Evolutionary conservation across 225 moss, liverwort and hornwort genomes (phyloP).

Genomic region (Marchantia paleacea): DNA sequence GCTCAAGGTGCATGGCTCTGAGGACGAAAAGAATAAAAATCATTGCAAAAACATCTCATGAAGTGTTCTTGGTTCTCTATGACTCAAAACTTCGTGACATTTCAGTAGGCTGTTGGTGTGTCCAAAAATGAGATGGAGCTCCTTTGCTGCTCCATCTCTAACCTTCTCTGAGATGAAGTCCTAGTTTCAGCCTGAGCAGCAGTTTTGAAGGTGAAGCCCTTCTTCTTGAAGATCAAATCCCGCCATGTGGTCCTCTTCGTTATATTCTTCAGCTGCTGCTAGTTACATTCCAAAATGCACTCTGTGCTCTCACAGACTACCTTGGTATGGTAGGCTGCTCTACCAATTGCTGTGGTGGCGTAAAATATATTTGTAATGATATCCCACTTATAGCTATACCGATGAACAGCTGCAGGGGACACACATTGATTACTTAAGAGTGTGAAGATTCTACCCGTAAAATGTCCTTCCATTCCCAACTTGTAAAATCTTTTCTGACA

Average conservation of each 20-base stretch:
- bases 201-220: not conserved
- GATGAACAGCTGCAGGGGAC: slow-evolving; percentile 60
- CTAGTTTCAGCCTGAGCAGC: not conserved
- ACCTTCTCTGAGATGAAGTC: not conserved
- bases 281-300: not conserved
- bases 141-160: not conserved
- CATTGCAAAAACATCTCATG: not conserved
- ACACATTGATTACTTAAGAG: not conserved
- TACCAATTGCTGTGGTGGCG: slow-evolving; percentile 55
- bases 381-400: slow-evolving; percentile 76
- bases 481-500: not conserved
- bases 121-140: not conserved
- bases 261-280: not conserved
- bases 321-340: not conserved
- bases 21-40: not conserved
- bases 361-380: slow-evolving; percentile 82
- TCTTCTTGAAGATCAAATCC: not conserved
- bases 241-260: too few species aligned
- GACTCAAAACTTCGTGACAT: not conserved
- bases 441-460: not conserved
- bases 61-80: not conserved
- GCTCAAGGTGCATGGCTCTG: too few species aligned
- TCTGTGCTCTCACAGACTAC: not conserved
- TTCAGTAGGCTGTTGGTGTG: not conserved
- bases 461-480: not conserved